Evolutionary conservation across 805 yeast species (phyloP), one percentile per base, ranked within the genome.

Genomic region (Suhomyces prunicola): DNA sequence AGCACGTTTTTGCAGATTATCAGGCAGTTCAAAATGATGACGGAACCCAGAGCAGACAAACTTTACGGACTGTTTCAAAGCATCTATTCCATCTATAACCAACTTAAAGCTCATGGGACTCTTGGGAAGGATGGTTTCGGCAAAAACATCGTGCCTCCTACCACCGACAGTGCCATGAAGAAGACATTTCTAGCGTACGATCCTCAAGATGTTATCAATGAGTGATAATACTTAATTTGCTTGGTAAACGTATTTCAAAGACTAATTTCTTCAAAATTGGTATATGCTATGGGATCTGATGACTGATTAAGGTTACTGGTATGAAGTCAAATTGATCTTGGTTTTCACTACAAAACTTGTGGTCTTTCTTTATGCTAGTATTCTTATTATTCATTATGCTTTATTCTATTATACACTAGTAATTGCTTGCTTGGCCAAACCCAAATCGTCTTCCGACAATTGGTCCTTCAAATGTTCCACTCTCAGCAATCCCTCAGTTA

Each of bases 21-120:
- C 26, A 74, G 78, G 49, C 86, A 85, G 52, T 76, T 87, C 57
- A 83, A 81, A 51, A 71, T 76, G 56, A 76, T 87, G 77, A 84
- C 88, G 2, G 77, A 74, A 8, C 63, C 76, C 2, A 78, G 78
- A 50, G 80, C 85, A 0, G 76, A 77, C 46, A 70, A 75, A 19
- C 67, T 86, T 2, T 67, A 70, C 29, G 60, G 69, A 13, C 69
- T 68, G 42, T 79, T 79, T 57, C 68, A 73, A 2, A 70, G 74
- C 6, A 66, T 85, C 23, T 70, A 60, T 40, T 58, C 62, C 44
- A 49, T 75, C 13, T 70, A 62, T 53, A 56, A 57, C 44, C 46
- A 72, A 59, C 67, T 68, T 60, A 45, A 56, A 48, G 50, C 42
- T 22, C 53, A 48, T n/a, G 60, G 77, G 60, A 56, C 71, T 12